Percentiles rank a stretch among this genome's conserved stretches.
Conservation (phyloP, 768 basidiomycete genomes). For the Lactarius sanguifluus region DNA sequence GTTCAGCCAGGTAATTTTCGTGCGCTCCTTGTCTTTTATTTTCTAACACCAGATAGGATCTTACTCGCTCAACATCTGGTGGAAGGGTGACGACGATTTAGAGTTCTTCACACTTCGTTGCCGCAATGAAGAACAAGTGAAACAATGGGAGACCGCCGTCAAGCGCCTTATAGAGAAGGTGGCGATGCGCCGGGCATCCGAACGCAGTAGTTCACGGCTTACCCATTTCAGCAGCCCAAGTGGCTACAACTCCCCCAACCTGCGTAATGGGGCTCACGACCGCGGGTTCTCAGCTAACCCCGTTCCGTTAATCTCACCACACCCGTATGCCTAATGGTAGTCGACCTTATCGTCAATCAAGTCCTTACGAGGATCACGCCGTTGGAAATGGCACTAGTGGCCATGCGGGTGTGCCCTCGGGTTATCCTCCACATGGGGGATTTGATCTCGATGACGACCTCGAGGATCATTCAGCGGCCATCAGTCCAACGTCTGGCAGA, state of each 20-base stretch:
- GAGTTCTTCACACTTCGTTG: constrained; percentile 96
- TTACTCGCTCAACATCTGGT: constrained; percentile 87
- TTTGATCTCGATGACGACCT: constrained; percentile 76
- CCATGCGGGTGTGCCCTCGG: constrained; percentile 48
- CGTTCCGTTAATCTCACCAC: constrained; percentile 28
- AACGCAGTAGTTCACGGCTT: constrained; percentile 59
- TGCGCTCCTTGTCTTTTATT: constrained; percentile 16
- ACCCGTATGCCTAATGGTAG: constrained; percentile 32
- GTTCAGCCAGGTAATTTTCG: constrained; percentile 57
- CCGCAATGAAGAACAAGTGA: constrained; percentile 86
- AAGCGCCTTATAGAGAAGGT: constrained; percentile 82
- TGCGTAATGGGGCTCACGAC: constrained; percentile 19
- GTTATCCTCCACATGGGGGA: constrained; percentile 62
- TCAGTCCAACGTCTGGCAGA: constrained; percentile 56
- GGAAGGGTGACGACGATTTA: constrained; percentile 90
- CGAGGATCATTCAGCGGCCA: constrained; percentile 68
- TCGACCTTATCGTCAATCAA: constrained; percentile 27
- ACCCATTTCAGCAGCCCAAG: constrained; percentile 45
- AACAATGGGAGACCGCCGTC: constrained; percentile 89
- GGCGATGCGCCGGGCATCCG: constrained; percentile 65
- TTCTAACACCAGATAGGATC: constrained; percentile 41
- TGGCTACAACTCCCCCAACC: constrained; percentile 40
- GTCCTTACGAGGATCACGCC: constrained; percentile 26
- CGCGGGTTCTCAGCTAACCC: constrained; percentile 32
- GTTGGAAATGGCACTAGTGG: constrained; percentile 32